Evolutionary conservation across 192 early-diverging fungal species (phyloP).

Genomic region (Funneliformis geosporum): DNA sequence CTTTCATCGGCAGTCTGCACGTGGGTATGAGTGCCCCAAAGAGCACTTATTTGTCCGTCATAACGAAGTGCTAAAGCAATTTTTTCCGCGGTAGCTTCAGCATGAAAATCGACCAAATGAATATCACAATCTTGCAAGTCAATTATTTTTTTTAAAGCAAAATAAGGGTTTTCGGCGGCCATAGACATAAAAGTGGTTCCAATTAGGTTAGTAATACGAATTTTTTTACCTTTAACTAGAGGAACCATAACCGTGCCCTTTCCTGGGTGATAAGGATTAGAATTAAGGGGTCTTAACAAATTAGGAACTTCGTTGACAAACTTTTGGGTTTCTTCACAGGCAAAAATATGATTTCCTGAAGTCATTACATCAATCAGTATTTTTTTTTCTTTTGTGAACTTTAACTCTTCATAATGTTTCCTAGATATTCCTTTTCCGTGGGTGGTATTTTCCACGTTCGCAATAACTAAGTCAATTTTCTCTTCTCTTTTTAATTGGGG

Average conservation of each 20-base stretch:
- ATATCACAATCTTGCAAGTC: constrained; percentile 7
- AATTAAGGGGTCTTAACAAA: constrained; percentile 21
- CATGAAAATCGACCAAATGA: constrained; percentile 19
- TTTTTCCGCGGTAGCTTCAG: constrained; percentile 20
- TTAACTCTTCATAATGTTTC: constrained; percentile 20
- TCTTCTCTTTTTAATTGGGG: background rate
- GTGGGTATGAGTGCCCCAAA: constrained; percentile 26
- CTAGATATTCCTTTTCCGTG: constrained; percentile 23
- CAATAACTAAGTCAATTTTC: constrained; percentile 15
- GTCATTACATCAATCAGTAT: constrained; percentile 15
- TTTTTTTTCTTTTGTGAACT: no score
- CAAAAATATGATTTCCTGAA: constrained; percentile 24
- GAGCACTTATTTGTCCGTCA: constrained; percentile 15
- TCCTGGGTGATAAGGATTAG: constrained; percentile 19
- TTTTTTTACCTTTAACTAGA: background rate
- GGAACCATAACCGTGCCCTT: background rate
- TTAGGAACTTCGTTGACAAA: background rate
- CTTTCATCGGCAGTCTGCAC: constrained; percentile 21
- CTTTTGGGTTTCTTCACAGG: constrained; percentile 20
- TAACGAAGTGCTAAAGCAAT: constrained; percentile 5
- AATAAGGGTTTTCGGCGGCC: constrained; percentile 16
- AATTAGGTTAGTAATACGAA: constrained; percentile 19
- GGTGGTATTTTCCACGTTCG: constrained; percentile 22
- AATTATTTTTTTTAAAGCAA: constrained; percentile 14
- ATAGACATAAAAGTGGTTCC: constrained; percentile 8